Base-by-base conservation (phyloP, 2,329 filamentous ascomycete species). In the Dryadomyces quercivorus region DNA sequence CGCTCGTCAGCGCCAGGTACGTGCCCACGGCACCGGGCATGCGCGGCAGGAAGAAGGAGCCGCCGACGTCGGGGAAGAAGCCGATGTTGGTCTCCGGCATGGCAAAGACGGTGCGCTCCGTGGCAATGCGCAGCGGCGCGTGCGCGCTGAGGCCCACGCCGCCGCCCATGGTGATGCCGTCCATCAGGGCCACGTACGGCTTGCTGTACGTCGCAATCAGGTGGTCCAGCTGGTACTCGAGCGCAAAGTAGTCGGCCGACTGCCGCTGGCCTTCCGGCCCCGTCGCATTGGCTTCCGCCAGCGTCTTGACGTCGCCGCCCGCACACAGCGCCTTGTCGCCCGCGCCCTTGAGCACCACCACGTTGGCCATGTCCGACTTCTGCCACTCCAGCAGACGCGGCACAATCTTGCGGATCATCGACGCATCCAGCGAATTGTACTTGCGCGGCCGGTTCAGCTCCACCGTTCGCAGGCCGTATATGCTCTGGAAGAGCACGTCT, bases 71-170 rank as follows among this genome's bases (percentile, higher is more conserved):
- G 7, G 94, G 93, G 77, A 98, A 98, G 76, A 97, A 96, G 43
- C 93, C 93, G 65, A 98, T 98, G 9, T 83, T 95, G 4, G 93
- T 98, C 73, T 98, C 93, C 34, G 93, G 93, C 93, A 98, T 98
- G 62, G 94, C 91, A 64, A 98, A 97, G 50, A 95, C 72, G 6
- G 93, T 98, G 66, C 85, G 86, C 72, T 98, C 93, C 2, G 93
- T 98, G 42, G 93, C 93, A 66, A 98, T 95, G 57, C 93, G 80
- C 77, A 98, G 92, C 3, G 93, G 94, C 2, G 93, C 92, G 70
- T 98, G 94, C 52, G 95, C 81, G 68, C 88, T 94, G 55, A 98
- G 79, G 7, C 93, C 93, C 53, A 97, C 93, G 61, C 93, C 93
- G 55, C 93, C 93, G 55, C 93, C 93, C 93, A 98, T 98, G 52